These are phyloP conservation scores for Bremia lactucae DNA, from an alignment of 352 stramenopile species.

Conservation along the genomic window DNA sequence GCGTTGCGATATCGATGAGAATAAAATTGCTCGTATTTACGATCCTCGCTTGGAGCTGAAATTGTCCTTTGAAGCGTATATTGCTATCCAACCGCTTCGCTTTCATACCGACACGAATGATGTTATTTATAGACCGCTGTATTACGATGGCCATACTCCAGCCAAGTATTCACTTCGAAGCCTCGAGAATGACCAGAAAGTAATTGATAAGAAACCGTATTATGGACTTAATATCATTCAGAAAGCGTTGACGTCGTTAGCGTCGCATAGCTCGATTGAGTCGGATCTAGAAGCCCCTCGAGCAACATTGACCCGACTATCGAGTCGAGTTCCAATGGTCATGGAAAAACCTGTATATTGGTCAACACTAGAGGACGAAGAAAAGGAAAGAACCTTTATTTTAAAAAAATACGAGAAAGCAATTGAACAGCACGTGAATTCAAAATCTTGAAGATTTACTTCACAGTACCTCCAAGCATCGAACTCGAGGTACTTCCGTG, in stretches of 20 bases:
- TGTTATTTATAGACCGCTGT: constrained; percentile 23
- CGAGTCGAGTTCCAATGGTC: constrained; percentile 17
- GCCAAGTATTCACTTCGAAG: constrained; percentile 23
- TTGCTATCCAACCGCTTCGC: constrained; percentile 22
- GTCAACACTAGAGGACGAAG: constrained; percentile 10
- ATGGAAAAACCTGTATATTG: constrained; percentile 25
- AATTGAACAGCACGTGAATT: constrained; percentile 1
- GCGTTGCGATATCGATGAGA: constrained; percentile 25
- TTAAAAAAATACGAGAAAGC: constrained; percentile 12
- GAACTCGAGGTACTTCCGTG: too few species aligned
- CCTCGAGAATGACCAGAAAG: constrained; percentile 9
- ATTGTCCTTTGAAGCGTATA: constrained; percentile 32
- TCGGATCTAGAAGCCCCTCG: constrained; percentile 2
- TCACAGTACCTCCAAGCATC: too few species aligned
- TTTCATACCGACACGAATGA: constrained; percentile 18
- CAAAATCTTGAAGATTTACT: too few species aligned
- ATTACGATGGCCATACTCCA: constrained; percentile 17
- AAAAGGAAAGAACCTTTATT: constrained; percentile 7
- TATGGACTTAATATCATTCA: constrained; percentile 16
- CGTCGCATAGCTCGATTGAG: constrained; percentile 8
- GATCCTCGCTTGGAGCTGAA: constrained; percentile 28
- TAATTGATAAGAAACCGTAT: constrained; percentile 10
- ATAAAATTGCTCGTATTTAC: constrained; percentile 31
- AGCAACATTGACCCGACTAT: constrained; percentile 9
- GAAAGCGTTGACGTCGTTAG: constrained; percentile 11